phyloP scores from a whole-genome alignment of 2,329 filamentous ascomycete genomes.

The Elsinoe perseae region DNA sequence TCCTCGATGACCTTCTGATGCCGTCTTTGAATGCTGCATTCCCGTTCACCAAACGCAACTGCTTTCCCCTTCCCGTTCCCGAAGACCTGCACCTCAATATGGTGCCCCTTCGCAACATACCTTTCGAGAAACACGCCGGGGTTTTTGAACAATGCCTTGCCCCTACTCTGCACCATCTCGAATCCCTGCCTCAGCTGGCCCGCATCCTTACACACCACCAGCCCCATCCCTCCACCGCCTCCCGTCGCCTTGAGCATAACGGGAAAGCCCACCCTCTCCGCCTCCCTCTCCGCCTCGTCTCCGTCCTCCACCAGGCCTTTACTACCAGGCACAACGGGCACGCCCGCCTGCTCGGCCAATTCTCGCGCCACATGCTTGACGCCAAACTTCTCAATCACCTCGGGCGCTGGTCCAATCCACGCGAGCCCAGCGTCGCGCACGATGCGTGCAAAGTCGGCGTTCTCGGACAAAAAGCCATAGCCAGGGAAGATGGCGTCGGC shows the following conservation, averaged over 20 bases:
- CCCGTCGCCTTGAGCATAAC: conserved; percentile 51
- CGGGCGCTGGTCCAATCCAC: conserved; percentile 52
- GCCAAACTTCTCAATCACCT: conserved; percentile 49
- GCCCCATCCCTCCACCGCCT: conserved; percentile 71
- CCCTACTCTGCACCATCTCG: conserved; percentile 59
- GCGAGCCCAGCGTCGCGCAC: conserved; percentile 48
- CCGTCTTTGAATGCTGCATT: conserved; percentile 78
- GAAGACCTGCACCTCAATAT: conserved; percentile 88
- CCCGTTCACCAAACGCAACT: conserved; percentile 77
- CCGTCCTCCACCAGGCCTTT: conserved; percentile 41
- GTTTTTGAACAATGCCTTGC: conserved; percentile 71
- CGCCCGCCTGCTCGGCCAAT: conserved; percentile 45
- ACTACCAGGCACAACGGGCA: conserved; percentile 50
- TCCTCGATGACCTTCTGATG: conserved; percentile 92
- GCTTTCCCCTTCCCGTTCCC: conserved; percentile 72
- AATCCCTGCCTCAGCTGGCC: conserved; percentile 61
- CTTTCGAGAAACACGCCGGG: conserved; percentile 78
- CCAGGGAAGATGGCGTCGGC: conserved; percentile 57
- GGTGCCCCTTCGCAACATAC: conserved; percentile 69
- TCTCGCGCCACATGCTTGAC: conserved; percentile 52
- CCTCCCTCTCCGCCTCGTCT: conserved; percentile 40
- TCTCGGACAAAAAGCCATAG: conserved; percentile 60
- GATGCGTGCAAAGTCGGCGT: conserved; percentile 51
- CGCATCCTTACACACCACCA: conserved; percentile 63
- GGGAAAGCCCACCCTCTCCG: conserved; percentile 43